phyloP scores from a whole-genome alignment of 2,329 filamentous ascomycete species.

The Alternaria panax region DNA sequence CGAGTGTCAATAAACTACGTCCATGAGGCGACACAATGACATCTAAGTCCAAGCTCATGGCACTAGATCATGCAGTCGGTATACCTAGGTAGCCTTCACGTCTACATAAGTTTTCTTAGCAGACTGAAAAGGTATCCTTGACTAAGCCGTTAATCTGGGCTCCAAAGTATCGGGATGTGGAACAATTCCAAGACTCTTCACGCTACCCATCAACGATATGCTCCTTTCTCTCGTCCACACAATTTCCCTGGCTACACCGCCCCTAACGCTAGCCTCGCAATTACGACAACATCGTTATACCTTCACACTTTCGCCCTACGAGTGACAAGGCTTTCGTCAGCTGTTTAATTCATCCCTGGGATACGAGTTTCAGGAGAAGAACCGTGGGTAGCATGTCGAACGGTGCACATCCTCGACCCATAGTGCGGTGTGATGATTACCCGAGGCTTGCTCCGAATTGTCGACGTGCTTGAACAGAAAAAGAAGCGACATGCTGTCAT shows the following conservation, averaged over 20 bases:
- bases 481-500: neutral
- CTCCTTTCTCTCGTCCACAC: neutral
- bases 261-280: neutral
- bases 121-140: too few species aligned
- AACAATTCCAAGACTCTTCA: neutral
- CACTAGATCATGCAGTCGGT: too few species aligned
- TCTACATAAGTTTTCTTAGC: too few species aligned
- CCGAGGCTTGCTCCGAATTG: neutral
- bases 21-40: too few species aligned
- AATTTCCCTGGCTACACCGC: neutral
- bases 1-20: too few species aligned
- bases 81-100: too few species aligned
- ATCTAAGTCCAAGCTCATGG: too few species aligned
- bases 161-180: too few species aligned
- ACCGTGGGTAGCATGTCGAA: neutral
- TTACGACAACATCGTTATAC: neutral
- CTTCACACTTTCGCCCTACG: neutral
- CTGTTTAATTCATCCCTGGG: neutral
- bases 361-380: slow-evolving; percentile 5
- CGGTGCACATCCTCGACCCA: neutral
- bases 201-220: neutral
- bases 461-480: neutral
- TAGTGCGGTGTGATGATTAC: neutral
- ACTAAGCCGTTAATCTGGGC: too few species aligned
- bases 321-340: neutral